Base-by-base conservation (phyloP, 2,329 filamentous ascomycete genomes). In the Aureobasidium subglaciale region DNA sequence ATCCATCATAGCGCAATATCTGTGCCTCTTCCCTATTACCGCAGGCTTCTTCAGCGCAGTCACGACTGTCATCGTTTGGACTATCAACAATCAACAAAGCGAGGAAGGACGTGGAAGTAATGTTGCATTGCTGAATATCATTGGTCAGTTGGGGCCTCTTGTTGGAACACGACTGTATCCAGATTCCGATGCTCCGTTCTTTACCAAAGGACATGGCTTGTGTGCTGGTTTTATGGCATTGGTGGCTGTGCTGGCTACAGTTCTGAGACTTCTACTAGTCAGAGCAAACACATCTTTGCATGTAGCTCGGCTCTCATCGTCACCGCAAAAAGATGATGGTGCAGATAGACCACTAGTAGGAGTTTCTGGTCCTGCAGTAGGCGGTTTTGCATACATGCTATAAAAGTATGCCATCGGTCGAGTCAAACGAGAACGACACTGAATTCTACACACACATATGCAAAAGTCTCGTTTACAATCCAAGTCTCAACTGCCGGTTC, bases 21-120 rank as follows among this genome's bases (percentile, higher is more conserved):
- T 85, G 5, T 87, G 84, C 56, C 78, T 95, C 7, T 95, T 86
- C 67, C 89, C 88, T 0, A 89, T 90, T 2, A 81, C 85, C 2
- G 75, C 83, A 1, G 90, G 90, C 4, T 93, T 95, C 71, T 92
- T 95, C 75, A 84, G 81, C 58, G 86, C 89, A 18, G 87, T 95
- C 56, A 90, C 89, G 0, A 78, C 95, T 29, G 86, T 91, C 62
- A 87, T 96, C 56, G 86, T 88, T 1, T 96, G 90, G 90, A 88
- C 82, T 32, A 81, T 96, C 65, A 95, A 95, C 67, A 96, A 95
- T 69, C 88, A 93, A 66, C 73, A 79, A 53, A 83, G 77, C 11
- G 82, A 85, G 59, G 81, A 80, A 50, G 81, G 83, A 6, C 86
- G 87, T 61, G 88, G 88, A 0, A 83, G 83, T 1, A 88, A 86